A percentile compares a stretch with the other conserved stretches of the same genome.
Conservation (phyloP, 2,329 filamentous ascomycete genomes). For the Epichloe brachyelytri region DNA sequence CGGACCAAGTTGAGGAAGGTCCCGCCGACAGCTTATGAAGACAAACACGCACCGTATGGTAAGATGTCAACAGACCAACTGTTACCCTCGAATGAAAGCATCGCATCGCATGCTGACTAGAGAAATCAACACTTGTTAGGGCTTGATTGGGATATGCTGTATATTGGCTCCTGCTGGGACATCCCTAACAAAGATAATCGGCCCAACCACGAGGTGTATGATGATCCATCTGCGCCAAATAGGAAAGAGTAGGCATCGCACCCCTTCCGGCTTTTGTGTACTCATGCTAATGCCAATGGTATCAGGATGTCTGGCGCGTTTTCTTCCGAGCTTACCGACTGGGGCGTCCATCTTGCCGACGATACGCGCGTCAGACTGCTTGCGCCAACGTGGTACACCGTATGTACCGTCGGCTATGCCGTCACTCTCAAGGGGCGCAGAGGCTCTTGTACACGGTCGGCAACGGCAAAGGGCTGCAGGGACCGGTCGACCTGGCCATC, state of each 20-base stretch:
- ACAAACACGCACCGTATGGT: background rate
- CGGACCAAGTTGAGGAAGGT: background rate
- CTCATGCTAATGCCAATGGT: background rate
- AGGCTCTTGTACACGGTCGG: constrained; percentile 1
- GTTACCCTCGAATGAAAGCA: no score
- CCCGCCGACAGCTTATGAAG: background rate
- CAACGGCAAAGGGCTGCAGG: background rate
- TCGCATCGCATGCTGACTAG: no score
- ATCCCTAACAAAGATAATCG: background rate
- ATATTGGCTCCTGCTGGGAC: constrained; percentile 2
- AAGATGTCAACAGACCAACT: background rate
- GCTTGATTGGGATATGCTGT: constrained; percentile 1
- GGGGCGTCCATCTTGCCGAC: background rate
- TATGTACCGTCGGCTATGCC: constrained; percentile 2
- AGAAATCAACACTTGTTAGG: background rate
- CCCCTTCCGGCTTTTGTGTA: no score
- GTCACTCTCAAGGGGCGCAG: background rate
- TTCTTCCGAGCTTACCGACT: background rate
- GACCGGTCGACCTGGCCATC: constrained; percentile 1
- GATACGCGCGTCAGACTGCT: background rate
- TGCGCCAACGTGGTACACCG: constrained; percentile 1
- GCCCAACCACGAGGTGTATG: background rate
- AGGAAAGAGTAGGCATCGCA: background rate
- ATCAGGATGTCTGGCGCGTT: background rate
- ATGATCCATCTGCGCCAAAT: background rate